A percentile compares a stretch with the other conserved stretches of the same genome.
Conservation (phyloP, 352 stramenopile species). For the Pythium pyrilobum region DNA sequence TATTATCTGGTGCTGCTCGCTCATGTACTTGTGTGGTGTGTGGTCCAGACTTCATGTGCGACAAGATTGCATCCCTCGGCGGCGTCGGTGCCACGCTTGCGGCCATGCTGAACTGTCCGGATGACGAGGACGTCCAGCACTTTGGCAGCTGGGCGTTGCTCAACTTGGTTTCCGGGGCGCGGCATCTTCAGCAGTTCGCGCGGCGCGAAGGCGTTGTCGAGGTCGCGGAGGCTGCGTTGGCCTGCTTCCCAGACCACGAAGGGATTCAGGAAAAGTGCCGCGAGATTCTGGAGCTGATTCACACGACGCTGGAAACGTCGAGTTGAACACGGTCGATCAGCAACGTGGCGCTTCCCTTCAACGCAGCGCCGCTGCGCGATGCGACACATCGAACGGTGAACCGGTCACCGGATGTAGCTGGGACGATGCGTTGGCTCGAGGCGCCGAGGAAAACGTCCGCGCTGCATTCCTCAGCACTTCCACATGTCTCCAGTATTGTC, state of each 20-base stretch:
- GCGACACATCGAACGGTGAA: slow-evolving; percentile 38
- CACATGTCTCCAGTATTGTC: slow-evolving; percentile 34
- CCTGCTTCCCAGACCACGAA: slow-evolving; percentile 72
- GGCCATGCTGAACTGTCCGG: slow-evolving; percentile 69
- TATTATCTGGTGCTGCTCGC: not conserved
- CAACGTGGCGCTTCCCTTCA: slow-evolving; percentile 4
- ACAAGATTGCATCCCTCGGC: slow-evolving; percentile 50
- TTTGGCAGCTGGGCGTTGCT: slow-evolving; percentile 68
- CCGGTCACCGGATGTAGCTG: slow-evolving; percentile 23
- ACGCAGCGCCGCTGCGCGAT: not conserved
- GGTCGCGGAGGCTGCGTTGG: slow-evolving; percentile 74
- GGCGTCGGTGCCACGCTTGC: slow-evolving; percentile 64
- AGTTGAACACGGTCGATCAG: slow-evolving; percentile 42
- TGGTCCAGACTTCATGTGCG: slow-evolving; percentile 55
- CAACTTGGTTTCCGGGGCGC: slow-evolving; percentile 54
- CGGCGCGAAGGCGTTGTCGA: slow-evolving; percentile 66
- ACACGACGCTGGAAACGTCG: slow-evolving; percentile 9
- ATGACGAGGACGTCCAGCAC: slow-evolving; percentile 50
- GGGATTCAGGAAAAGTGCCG: slow-evolving; percentile 73
- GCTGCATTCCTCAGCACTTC: slow-evolving; percentile 19
- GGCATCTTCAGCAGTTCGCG: slow-evolving; percentile 48
- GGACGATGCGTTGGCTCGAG: slow-evolving; percentile 31
- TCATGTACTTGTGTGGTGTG: not conserved
- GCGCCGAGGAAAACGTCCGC: slow-evolving; percentile 44
- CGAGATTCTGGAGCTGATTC: slow-evolving; percentile 51